These are phyloP conservation scores for Blastomyces silverae DNA, from an alignment of 2,329 filamentous ascomycete genomes.

Conservation along the genomic window DNA sequence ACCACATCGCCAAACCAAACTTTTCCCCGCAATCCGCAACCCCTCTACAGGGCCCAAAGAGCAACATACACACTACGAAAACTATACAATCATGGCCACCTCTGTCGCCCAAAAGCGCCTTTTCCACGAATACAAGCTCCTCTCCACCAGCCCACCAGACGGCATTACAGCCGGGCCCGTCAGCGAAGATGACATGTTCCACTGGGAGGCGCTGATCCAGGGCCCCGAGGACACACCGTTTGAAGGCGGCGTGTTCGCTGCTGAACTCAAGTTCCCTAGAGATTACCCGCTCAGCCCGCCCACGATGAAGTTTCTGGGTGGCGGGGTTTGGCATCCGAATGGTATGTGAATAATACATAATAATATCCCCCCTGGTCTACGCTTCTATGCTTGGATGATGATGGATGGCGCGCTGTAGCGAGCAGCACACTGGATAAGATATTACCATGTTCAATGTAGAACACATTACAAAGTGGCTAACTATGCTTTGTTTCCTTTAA, in stretches of 20 bases:
- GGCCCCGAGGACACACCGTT: slow-evolving; percentile 94
- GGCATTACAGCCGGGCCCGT: slow-evolving; percentile 93
- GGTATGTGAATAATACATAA: slow-evolving; percentile 48
- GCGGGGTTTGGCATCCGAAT: slow-evolving; percentile 89
- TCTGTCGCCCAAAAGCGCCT: slow-evolving; percentile 65
- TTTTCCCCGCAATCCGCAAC: background rate
- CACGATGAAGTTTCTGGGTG: slow-evolving; percentile 89
- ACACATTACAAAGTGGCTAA: background rate
- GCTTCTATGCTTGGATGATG: background rate
- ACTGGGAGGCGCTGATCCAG: slow-evolving; percentile 95
- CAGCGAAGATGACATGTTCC: slow-evolving; percentile 87
- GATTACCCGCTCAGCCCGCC: slow-evolving; percentile 97
- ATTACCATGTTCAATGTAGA: no score
- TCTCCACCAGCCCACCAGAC: slow-evolving; percentile 92
- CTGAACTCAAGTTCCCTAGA: slow-evolving; percentile 87
- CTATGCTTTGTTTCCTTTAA: background rate
- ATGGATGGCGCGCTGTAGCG: background rate
- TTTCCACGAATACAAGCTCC: slow-evolving; percentile 90
- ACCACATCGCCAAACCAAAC: slow-evolving; percentile 5
- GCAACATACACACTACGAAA: background rate
- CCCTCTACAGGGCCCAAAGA: background rate
- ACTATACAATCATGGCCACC: slow-evolving; percentile 35
- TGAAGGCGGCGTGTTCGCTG: slow-evolving; percentile 90
- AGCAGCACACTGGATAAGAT: background rate
- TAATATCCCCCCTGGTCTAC: background rate